These are phyloP conservation scores for Neopestalotiopsis sp. DNA, from an alignment of 2,329 filamentous ascomycete genomes.

Conservation along the genomic window DNA sequence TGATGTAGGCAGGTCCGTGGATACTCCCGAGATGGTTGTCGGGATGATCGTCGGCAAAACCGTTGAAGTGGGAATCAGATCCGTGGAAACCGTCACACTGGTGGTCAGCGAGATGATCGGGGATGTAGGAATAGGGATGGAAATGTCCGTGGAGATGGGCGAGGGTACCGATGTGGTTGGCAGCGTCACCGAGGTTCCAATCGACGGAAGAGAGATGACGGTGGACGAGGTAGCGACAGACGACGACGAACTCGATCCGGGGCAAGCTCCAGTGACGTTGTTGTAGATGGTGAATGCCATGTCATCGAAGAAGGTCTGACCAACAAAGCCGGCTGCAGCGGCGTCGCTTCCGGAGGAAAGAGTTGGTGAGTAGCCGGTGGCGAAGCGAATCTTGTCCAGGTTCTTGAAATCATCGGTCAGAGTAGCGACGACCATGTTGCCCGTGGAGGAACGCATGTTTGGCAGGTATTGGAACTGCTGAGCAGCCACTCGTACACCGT, in stretches of 20 bases:
- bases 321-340: background rate
- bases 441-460: slow-evolving; percentile 5
- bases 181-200: background rate
- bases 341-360: background rate
- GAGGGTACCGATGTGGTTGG: background rate
- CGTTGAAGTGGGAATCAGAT: background rate
- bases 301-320: slow-evolving; percentile 2
- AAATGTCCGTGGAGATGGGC: background rate
- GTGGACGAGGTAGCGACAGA: background rate
- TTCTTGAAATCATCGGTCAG: background rate
- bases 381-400: background rate
- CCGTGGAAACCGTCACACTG: background rate
- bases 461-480: slow-evolving; percentile 4
- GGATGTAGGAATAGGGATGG: background rate
- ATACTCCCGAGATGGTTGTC: background rate
- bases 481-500: background rate
- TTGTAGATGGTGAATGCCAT: background rate
- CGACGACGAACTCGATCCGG: background rate
- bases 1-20: background rate
- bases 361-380: background rate
- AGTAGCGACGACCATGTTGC: background rate
- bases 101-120: background rate
- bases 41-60: background rate
- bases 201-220: background rate
- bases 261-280: background rate